Conservation (phyloP, 768 basidiomycete genomes). For the Leccinum uliginosum region DNA sequence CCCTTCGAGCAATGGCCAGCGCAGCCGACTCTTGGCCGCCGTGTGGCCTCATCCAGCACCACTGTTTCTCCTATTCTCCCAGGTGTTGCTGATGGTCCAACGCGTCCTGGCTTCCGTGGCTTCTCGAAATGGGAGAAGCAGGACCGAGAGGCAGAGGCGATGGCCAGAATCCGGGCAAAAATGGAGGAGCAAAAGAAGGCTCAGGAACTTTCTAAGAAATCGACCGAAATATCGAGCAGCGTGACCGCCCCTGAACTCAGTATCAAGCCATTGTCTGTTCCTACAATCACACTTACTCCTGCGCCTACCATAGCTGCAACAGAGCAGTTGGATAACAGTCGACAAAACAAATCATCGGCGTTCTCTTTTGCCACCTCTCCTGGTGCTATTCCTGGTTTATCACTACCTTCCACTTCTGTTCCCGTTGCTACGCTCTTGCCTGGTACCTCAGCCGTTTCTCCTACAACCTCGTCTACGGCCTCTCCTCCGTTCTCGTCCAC, state of each 20-base stretch:
- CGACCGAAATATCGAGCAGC: conserved; percentile 27
- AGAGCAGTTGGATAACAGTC: conserved; percentile 1
- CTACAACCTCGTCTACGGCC: conserved; percentile 8
- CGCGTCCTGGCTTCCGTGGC: conserved; percentile 39
- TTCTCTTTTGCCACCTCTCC: conserved; percentile 14
- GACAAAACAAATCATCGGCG: conserved; percentile 16
- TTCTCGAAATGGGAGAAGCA: conserved; percentile 87
- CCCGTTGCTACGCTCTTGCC: conserved; percentile 12
- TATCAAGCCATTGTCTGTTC: conserved; percentile 19
- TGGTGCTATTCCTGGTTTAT: conserved; percentile 5
- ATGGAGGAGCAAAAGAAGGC: conserved; percentile 42
- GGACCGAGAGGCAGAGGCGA: conserved; percentile 75
- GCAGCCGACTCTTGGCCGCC: conserved; percentile 38
- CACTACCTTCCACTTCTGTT: background rate
- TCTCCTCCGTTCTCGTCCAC: conserved; percentile 14
- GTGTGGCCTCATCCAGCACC: conserved; percentile 37
- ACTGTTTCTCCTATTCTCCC: conserved; percentile 24
- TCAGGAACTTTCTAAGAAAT: conserved; percentile 34
- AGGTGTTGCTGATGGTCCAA: conserved; percentile 53
- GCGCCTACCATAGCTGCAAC: conserved; percentile 11
- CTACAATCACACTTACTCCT: conserved; percentile 28
- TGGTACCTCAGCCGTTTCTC: conserved; percentile 3
- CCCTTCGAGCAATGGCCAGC: conserved; percentile 39
- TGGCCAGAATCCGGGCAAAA: conserved; percentile 63
- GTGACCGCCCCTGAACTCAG: conserved; percentile 21